These are phyloP conservation scores for Vickermania ingenoplastis DNA, from an alignment of 208 protist genomes.

Conservation along the genomic window DNA sequence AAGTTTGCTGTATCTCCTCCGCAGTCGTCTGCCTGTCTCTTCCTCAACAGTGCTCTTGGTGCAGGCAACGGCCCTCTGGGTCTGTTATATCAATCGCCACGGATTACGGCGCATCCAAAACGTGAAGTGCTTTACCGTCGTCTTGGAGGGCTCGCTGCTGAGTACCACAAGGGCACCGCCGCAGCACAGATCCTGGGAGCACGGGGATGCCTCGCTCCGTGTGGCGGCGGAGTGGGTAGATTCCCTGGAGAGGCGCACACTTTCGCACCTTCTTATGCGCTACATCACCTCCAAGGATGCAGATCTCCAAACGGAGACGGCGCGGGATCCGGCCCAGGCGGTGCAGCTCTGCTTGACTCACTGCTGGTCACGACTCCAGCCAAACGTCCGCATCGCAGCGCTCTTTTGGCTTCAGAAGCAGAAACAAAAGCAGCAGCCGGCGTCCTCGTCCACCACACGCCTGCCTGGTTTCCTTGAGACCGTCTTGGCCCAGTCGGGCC, in stretches of 20 bases:
- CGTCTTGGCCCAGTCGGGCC: not conserved
- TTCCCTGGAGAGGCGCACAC: too few relatives aligned
- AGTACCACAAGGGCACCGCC: too few relatives aligned
- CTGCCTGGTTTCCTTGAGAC: not conserved
- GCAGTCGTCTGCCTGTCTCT: not conserved
- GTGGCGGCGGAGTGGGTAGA: too few relatives aligned
- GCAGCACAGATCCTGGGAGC: too few relatives aligned
- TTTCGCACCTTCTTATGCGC: not conserved
- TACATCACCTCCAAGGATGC: not conserved
- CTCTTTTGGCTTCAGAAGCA: not conserved
- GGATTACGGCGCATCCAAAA: not conserved
- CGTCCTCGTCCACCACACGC: not conserved
- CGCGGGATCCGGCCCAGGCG: not conserved
- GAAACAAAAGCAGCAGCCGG: not conserved
- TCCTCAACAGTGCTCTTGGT: not conserved
- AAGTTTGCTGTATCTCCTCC: not conserved
- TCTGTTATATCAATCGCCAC: not conserved
- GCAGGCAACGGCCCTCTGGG: not conserved
- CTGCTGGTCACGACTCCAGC: not conserved
- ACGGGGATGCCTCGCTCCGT: too few relatives aligned
- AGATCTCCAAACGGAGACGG: not conserved
- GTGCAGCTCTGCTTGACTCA: not conserved
- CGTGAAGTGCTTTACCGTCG: not conserved
- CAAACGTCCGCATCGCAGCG: not conserved
- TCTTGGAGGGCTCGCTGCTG: not conserved